Percentiles rank a stretch among this genome's conserved stretches.
Evolutionary conservation across 306 rosid species (phyloP).

Genomic region (Prunus mume): DNA sequence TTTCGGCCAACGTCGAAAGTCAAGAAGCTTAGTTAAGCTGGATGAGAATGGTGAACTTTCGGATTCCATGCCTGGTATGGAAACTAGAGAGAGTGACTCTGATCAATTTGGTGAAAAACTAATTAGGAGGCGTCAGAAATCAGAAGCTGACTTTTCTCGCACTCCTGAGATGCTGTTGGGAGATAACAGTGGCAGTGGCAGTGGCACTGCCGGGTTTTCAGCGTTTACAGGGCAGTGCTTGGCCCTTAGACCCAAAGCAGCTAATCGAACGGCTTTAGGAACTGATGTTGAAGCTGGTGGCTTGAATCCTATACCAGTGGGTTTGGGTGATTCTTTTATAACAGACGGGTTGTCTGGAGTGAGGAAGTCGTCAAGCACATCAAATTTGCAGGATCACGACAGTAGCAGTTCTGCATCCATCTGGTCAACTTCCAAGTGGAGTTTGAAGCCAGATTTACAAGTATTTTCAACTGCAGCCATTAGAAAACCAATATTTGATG

Average conservation of each 20-base stretch:
- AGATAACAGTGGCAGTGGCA: constrained; percentile 41
- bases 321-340: constrained; percentile 42
- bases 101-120: constrained; percentile 48
- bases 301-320: constrained; percentile 33
- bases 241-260: constrained; percentile 65
- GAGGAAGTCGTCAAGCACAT: constrained; percentile 78
- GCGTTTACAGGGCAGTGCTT: constrained; percentile 59
- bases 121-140: constrained; percentile 60
- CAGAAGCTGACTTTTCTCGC: constrained; percentile 55
- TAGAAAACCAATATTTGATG: constrained; percentile 74
- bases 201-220: constrained; percentile 44
- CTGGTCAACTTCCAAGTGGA: constrained; percentile 71
- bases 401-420: constrained; percentile 42
- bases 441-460: constrained; percentile 70
- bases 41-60: constrained; percentile 50
- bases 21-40: constrained; percentile 56
- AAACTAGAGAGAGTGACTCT: constrained; percentile 36
- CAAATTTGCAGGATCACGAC: constrained; percentile 81
- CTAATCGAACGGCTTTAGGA: constrained; percentile 34
- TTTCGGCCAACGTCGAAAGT: constrained; percentile 45
- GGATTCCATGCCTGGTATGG: constrained; percentile 17
- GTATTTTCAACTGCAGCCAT: constrained; percentile 56
- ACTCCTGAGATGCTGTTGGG: constrained; percentile 64
- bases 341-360: constrained; percentile 51
- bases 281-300: constrained; percentile 48